Percentiles rank a stretch among this genome's conserved stretches.
Evolutionary conservation across 768 basidiomycete species (phyloP).

Genomic region (Phylloporus arenicola): DNA sequence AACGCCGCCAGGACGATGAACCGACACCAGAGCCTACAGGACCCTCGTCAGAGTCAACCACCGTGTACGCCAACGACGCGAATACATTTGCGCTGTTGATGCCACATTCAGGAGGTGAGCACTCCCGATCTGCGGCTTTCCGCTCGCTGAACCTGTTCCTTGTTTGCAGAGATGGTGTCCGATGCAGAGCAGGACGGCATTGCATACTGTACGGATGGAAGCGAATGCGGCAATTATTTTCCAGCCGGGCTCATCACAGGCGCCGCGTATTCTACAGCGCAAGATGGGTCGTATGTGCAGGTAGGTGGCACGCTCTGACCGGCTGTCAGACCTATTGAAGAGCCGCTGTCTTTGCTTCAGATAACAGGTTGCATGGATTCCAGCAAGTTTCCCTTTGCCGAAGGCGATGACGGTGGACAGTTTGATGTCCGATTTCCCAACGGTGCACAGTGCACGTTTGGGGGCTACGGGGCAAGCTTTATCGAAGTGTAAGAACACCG

Average conservation of each 20-base stretch:
- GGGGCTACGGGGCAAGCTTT: constrained; percentile 48
- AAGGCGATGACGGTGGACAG: constrained; percentile 42
- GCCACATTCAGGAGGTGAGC: constrained; percentile 32
- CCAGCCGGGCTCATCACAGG: constrained; percentile 36
- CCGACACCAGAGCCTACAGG: constrained; percentile 42
- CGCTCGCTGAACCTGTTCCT: neutral
- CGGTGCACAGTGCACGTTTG: constrained; percentile 49
- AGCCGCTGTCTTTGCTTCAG: constrained; percentile 15
- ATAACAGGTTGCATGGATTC: constrained; percentile 37
- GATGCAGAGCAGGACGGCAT: constrained; percentile 35
- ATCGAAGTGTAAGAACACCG: constrained; percentile 39
- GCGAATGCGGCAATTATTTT: constrained; percentile 27
- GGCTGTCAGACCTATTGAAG: neutral
- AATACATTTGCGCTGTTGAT: constrained; percentile 34
- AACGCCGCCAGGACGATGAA: constrained; percentile 19
- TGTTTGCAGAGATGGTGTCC: constrained; percentile 33
- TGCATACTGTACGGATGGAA: constrained; percentile 33
- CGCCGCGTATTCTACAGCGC: constrained; percentile 28
- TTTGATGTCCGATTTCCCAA: constrained; percentile 48
- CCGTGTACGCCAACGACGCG: constrained; percentile 29
- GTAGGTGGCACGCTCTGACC: constrained; percentile 13
- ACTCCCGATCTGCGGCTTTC: neutral
- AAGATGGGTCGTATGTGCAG: constrained; percentile 38
- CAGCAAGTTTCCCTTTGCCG: constrained; percentile 28
- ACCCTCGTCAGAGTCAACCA: constrained; percentile 27